Base-by-base conservation (phyloP, 306 rosid species). In the Dicorynia guianensis region DNA sequence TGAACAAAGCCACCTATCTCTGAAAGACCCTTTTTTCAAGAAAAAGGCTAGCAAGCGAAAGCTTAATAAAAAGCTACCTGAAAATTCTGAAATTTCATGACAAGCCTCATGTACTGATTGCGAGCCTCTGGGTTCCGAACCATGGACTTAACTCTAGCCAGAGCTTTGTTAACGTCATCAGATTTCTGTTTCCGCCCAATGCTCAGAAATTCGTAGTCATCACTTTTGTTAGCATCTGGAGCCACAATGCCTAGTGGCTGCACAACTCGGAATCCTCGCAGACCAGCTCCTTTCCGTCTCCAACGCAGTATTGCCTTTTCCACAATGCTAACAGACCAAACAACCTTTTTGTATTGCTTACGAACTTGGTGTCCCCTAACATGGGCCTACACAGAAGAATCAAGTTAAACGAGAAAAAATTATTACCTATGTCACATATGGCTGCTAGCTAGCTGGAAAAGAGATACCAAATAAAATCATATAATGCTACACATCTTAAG, bases 221-320 rank as follows among this genome's bases (percentile, higher is more conserved):
- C 91, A 74, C 59, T 67, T 82, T 72, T 84, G 53, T 84, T 82
- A 35, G 50, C 42, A 39, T 79, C 78, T 38, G 36, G 40, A 12
- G 87, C 79, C 59, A 17, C 80, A 56, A 47, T 73, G 44, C 86
- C 87, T 63, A 33, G 70, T 17, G 74, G 66, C 47, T 71, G 78
- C 75, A 67, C 85, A 33, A 58, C 79, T 55, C 71, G 88, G 66
- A 91, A 89, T 63, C 97, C 94, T 69, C 92, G 86, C 77, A 91
- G 71, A 72, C 97, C 94, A 48, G 79, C 62, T 20, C 92, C 47
- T 77, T 87, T 89, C 19, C 92, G 76, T 66, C 97, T 85, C 97
- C 97, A 91, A 6, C 94, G 92, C 78, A 91, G 86, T 56, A 91
- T 89, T 3, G 72, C 89, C 79, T 91, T 91, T 74, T 89, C 97